Evolutionary conservation across 1,284 basidiomycete genomes (phyloP).

Genomic region (Phenoliferia sp.): DNA sequence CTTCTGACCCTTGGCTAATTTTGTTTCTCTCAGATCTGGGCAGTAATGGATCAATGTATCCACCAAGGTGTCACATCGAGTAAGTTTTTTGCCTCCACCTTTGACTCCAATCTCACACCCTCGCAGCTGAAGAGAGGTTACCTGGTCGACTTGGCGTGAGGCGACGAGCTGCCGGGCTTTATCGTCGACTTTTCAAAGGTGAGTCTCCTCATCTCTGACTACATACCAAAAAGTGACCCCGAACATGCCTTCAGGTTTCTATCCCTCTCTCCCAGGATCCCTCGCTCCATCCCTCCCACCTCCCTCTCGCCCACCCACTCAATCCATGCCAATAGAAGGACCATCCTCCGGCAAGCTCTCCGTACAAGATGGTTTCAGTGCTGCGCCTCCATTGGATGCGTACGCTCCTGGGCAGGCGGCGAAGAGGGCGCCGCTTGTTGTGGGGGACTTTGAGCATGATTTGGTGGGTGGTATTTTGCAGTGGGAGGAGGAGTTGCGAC

Average conservation of each 20-base stretch:
- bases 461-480: conserved; percentile 49
- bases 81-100: not conserved
- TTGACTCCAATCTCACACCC: not conserved
- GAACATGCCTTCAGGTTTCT: conserved; percentile 38
- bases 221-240: not conserved
- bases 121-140: conserved; percentile 61
- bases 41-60: conserved; percentile 91
- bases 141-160: conserved; percentile 78
- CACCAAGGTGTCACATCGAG: conserved; percentile 73
- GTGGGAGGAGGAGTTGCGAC: not conserved
- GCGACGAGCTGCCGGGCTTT: conserved; percentile 76
- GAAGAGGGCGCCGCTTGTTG: conserved; percentile 46
- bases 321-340: not conserved
- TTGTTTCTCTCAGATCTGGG: conserved; percentile 70
- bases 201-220: not conserved
- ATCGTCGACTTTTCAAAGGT: conserved; percentile 68
- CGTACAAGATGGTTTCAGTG: not conserved
- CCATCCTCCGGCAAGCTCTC: not conserved
- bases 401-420: not conserved
- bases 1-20: not conserved
- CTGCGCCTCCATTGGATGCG: conserved; percentile 9
- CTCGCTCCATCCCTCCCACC: conserved; percentile 7
- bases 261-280: conserved; percentile 37
- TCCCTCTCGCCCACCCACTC: not conserved
- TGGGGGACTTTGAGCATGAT: conserved; percentile 75